A percentile compares a stretch with the other conserved stretches of the same genome.
phyloP scores from a whole-genome alignment of 139 green algal species.

The Chlorella ohadii region DNA sequence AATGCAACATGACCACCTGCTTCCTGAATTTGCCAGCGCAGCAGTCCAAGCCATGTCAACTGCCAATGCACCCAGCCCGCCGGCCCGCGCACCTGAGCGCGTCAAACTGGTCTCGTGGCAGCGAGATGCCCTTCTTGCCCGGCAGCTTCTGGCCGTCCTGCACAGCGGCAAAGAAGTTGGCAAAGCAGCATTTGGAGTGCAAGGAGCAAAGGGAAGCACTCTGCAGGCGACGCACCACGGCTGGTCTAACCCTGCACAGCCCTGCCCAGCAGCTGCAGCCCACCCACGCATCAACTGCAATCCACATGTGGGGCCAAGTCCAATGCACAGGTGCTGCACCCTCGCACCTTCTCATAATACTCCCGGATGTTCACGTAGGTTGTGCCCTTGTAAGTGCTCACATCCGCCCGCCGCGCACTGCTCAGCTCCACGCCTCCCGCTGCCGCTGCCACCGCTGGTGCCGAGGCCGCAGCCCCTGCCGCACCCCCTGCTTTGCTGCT shows the following conservation, averaged over 20 bases:
- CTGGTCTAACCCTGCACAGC: no score
- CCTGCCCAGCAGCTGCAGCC: no score
- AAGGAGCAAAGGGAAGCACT: no score
- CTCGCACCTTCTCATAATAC: constrained; percentile 56
- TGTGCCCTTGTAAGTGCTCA: constrained; percentile 60
- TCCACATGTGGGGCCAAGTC: no score
- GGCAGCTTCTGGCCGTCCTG: constrained; percentile 61
- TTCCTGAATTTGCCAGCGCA: no score
- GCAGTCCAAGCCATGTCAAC: no score
- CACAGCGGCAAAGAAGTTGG: background rate
- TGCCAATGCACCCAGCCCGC: no score
- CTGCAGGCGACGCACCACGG: no score
- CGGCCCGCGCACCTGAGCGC: background rate
- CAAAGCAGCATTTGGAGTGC: background rate
- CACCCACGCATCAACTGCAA: no score
- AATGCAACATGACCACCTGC: no score
- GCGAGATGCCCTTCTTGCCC: constrained; percentile 67
- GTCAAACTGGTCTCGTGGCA: constrained; percentile 59
- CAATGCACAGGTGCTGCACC: no score
- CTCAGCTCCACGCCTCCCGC: constrained; percentile 41
- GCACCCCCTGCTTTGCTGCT: background rate
- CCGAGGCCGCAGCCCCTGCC: background rate
- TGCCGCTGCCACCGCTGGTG: background rate
- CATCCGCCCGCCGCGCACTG: constrained; percentile 38
- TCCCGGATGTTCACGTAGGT: constrained; percentile 52